A percentile compares a stretch with the other conserved stretches of the same genome.
These are phyloP conservation scores for Acanthamoeba divionensis DNA, from an alignment of 208 protist genomes.

Conservation along the genomic window DNA sequence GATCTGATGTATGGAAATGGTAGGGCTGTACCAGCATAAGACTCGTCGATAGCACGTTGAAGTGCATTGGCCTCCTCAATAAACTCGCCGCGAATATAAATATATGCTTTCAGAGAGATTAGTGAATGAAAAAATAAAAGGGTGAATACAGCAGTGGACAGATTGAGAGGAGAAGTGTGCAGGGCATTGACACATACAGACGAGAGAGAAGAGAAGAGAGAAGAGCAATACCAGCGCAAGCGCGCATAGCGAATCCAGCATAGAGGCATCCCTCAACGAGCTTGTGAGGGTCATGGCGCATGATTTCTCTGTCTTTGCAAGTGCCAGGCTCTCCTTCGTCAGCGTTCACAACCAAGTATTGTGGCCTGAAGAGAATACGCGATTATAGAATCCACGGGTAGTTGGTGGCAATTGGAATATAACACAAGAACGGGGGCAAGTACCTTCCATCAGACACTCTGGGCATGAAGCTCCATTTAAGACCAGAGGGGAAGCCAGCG, in stretches of 20 bases:
- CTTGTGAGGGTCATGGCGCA: slow-evolving; percentile 98
- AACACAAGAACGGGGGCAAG: background rate
- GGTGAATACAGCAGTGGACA: background rate
- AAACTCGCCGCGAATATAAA: slow-evolving; percentile 99
- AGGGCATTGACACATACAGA: background rate
- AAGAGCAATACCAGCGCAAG: slow-evolving; percentile 78
- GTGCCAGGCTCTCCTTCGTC: slow-evolving; percentile 98
- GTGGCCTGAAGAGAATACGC: slow-evolving; percentile 81
- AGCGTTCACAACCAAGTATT: slow-evolving; percentile 98
- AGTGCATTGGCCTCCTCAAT: slow-evolving; percentile 92
- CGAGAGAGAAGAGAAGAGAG: background rate
- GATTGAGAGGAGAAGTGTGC: no score
- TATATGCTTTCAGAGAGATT: slow-evolving; percentile 85
- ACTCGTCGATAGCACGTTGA: slow-evolving; percentile 93
- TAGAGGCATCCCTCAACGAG: slow-evolving; percentile 97
- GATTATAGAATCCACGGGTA: background rate
- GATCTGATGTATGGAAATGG: background rate
- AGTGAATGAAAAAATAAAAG: background rate
- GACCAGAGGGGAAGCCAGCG: slow-evolving; percentile 96
- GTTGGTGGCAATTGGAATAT: background rate
- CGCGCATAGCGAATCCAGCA: slow-evolving; percentile 95
- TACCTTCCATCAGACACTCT: slow-evolving; percentile 72
- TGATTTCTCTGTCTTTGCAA: slow-evolving; percentile 99
- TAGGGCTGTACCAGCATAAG: slow-evolving; percentile 81
- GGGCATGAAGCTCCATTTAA: slow-evolving; percentile 97